A percentile compares a stretch with the other conserved stretches of the same genome.
These are phyloP conservation scores for Chionographis japonica DNA, from an alignment of 106 monocot genomes.

Conservation along the genomic window DNA sequence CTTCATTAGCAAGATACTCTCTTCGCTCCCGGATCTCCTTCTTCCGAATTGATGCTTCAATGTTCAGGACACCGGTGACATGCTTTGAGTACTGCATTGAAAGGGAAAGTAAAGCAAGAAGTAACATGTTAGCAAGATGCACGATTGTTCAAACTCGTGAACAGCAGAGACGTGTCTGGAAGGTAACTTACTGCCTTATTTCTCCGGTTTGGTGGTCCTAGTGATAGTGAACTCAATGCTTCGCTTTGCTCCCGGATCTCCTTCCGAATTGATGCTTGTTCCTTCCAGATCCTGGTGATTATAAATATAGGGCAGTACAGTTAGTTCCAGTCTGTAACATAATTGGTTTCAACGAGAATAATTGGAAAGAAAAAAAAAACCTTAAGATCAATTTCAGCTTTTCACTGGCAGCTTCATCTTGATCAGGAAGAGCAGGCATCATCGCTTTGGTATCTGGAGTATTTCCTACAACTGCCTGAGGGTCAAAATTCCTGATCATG, in stretches of 20 bases:
- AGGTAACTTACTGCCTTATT: too few species aligned
- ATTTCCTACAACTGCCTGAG: slow-evolving; percentile 7
- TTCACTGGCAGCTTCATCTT: slow-evolving; percentile 38
- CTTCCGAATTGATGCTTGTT: too few species aligned
- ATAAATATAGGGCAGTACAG: neutral
- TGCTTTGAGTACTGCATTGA: too few species aligned
- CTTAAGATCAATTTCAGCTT: slow-evolving; percentile 63
- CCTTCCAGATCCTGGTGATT: slow-evolving; percentile 72
- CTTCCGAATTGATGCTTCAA: slow-evolving; percentile 35
- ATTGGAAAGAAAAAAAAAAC: slow-evolving; percentile 21
- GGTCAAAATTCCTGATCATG: neutral
- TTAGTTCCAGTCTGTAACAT: neutral
- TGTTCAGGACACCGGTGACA: too few species aligned
- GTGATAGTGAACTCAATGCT: too few species aligned
- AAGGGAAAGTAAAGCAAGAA: too few species aligned
- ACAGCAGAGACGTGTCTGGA: too few species aligned
- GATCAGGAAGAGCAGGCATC: slow-evolving; percentile 4
- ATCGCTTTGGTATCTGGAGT: slow-evolving; percentile 9
- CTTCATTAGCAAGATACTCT: slow-evolving; percentile 42
- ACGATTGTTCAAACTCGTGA: too few species aligned
- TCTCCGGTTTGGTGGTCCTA: too few species aligned
- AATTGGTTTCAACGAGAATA: slow-evolving; percentile 5
- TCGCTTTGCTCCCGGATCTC: too few species aligned
- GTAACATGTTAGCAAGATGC: too few species aligned
- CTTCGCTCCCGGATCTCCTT: slow-evolving; percentile 47